Conservation (phyloP, 2,329 filamentous ascomycete genomes). For the Mariannaea sp. region DNA sequence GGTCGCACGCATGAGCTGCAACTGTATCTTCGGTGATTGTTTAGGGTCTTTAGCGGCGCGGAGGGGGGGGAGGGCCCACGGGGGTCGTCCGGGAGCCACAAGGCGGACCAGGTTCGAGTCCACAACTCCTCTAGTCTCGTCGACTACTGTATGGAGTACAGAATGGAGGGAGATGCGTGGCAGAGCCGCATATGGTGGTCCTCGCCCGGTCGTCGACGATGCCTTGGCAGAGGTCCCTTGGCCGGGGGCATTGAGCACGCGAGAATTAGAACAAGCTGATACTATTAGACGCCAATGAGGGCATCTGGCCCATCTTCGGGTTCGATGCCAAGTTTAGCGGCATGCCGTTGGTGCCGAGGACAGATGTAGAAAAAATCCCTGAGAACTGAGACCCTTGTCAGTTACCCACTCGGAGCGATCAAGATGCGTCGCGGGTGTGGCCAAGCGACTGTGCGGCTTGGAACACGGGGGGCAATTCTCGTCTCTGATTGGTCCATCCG, state of each 20-base stretch:
- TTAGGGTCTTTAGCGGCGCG: too few species aligned
- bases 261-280: neutral
- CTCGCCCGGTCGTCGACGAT: neutral
- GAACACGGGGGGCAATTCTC: constrained; percentile 29
- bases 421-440: constrained; percentile 18
- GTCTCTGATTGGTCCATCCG: constrained; percentile 25
- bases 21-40: constrained; percentile 26
- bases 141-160: too few species aligned
- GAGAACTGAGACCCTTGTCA: neutral
- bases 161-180: constrained; percentile 3
- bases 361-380: too few species aligned
- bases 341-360: constrained; percentile 18
- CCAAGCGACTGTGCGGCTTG: constrained; percentile 30
- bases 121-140: too few species aligned
- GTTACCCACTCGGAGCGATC: constrained; percentile 14
- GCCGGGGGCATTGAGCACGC: too few species aligned
- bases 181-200: constrained; percentile 12
- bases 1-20: constrained; percentile 18
- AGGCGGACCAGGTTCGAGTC: neutral
- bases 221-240: neutral
- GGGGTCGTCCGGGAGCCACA: neutral
- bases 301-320: neutral
- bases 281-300: neutral
- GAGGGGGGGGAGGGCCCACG: too few species aligned
- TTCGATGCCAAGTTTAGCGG: neutral